These are phyloP conservation scores for Alternaria burnsii DNA, from an alignment of 2,329 filamentous ascomycete genomes.

Conservation along the genomic window DNA sequence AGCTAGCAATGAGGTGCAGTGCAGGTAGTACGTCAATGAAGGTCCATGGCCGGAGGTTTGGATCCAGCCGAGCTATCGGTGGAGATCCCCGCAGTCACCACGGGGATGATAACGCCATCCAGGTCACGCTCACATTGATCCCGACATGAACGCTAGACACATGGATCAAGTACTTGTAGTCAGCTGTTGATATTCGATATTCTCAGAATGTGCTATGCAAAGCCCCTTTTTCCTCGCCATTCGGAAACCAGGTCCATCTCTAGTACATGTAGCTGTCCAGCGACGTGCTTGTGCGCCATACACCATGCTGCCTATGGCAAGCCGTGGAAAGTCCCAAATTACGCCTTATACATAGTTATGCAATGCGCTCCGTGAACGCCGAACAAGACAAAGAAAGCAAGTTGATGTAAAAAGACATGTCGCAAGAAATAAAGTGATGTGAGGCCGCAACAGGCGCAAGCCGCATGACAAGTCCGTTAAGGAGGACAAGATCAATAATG, in stretches of 20 bases:
- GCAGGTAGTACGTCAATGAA: conserved; percentile 10
- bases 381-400: conserved; percentile 29
- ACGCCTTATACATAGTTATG: conserved; percentile 32
- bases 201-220: conserved; percentile 11
- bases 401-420: conserved; percentile 19
- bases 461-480: background rate
- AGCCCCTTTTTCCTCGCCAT: background rate
- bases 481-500: background rate
- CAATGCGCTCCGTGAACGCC: conserved; percentile 35
- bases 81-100: conserved; percentile 18
- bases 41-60: conserved; percentile 15
- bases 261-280: conserved; percentile 9
- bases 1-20: conserved; percentile 13
- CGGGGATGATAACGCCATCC: conserved; percentile 19
- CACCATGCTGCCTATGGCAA: conserved; percentile 14
- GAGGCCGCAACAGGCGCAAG: background rate
- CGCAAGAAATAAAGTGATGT: conserved; percentile 5
- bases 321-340: conserved; percentile 26
- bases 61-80: conserved; percentile 21
- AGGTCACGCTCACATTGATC: conserved; percentile 7
- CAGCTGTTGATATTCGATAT: conserved; percentile 5
- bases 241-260: background rate
- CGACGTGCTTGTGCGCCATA: conserved; percentile 10
- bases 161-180: background rate
- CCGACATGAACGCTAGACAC: background rate